These are phyloP conservation scores for Chlamydomonas reinhardtii DNA, from an alignment of 163 green algal genomes.

Conservation along the genomic window DNA sequence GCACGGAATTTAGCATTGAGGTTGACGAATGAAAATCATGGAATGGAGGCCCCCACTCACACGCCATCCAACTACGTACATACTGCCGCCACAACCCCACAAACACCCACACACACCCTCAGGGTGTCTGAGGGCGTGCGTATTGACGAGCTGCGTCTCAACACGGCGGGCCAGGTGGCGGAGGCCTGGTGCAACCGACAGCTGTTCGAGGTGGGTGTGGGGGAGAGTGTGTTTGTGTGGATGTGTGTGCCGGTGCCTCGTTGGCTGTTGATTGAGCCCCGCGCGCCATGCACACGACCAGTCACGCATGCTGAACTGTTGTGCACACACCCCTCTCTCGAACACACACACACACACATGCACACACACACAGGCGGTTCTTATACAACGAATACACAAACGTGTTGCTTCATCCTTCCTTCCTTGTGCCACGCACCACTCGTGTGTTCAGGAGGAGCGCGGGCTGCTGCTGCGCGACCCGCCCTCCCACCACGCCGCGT, in stretches of 20 bases:
- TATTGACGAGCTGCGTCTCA: constrained; percentile 37
- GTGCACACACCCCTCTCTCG: neutral
- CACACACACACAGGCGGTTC: too few relatives aligned
- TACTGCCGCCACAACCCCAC: too few relatives aligned
- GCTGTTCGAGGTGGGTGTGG: constrained; percentile 23
- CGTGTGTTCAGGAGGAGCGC: constrained; percentile 21
- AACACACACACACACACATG: neutral
- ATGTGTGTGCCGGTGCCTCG: neutral
- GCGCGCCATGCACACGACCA: too few relatives aligned
- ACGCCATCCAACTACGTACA: too few relatives aligned
- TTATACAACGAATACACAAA: too few relatives aligned
- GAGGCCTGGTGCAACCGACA: constrained; percentile 46
- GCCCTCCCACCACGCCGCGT: constrained; percentile 21
- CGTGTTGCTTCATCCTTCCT: too few relatives aligned
- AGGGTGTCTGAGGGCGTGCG: constrained; percentile 28
- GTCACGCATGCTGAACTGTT: too few relatives aligned
- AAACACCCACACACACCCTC: neutral
- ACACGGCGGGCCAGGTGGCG: constrained; percentile 5
- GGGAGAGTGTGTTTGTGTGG: neutral
- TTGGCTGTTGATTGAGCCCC: too few relatives aligned
- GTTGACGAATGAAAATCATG: too few relatives aligned
- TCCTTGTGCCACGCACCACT: neutral
- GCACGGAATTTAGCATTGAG: too few relatives aligned
- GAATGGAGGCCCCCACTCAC: too few relatives aligned
- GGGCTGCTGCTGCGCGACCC: constrained; percentile 14